Evolutionary conservation across 2,329 filamentous ascomycete species (phyloP).

Genomic region (Simplicillium sp.): DNA sequence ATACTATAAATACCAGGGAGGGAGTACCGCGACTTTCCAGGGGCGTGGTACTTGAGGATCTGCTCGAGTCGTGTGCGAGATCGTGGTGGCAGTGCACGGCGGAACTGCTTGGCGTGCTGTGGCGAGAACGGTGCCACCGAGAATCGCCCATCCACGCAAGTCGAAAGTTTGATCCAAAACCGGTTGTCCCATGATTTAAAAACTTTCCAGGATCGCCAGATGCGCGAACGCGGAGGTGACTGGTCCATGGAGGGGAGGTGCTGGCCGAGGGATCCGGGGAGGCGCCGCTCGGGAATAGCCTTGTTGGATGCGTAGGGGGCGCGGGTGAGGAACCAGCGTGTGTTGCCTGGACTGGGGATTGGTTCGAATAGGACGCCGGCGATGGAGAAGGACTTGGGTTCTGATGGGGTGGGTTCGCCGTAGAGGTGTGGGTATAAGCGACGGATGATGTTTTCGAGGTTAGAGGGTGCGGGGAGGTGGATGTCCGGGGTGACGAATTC

Average conservation of each 20-base stretch:
- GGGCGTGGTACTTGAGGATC: conserved; percentile 38
- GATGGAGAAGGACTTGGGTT: conserved; percentile 31
- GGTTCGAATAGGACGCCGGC: conserved; percentile 29
- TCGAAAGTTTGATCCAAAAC: conserved; percentile 46
- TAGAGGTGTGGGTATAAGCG: conserved; percentile 38
- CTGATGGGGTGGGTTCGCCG: conserved; percentile 6
- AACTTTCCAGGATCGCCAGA: conserved; percentile 22
- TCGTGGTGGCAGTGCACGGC: conserved; percentile 27
- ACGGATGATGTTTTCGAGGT: conserved; percentile 34
- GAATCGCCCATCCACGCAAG: conserved; percentile 30
- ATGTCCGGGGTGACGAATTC: conserved; percentile 40
- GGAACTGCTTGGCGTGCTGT: conserved; percentile 36
- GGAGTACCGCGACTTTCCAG: conserved; percentile 45
- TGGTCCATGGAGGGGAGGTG: conserved; percentile 5
- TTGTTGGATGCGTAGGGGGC: conserved; percentile 32
- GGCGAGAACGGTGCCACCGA: conserved; percentile 35
- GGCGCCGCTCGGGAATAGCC: conserved; percentile 20
- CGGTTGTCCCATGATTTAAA: conserved; percentile 46
- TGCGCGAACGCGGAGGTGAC: conserved; percentile 7
- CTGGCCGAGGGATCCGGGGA: conserved; percentile 11
- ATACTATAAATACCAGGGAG: conserved; percentile 44
- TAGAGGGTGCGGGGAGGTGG: conserved; percentile 28
- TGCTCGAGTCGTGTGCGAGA: conserved; percentile 25
- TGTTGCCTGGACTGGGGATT: conserved; percentile 8
- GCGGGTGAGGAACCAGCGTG: conserved; percentile 35